Evolutionary conservation across 176 grass and related monocot species (phyloP).

Genomic region (Ananas comosus): DNA sequence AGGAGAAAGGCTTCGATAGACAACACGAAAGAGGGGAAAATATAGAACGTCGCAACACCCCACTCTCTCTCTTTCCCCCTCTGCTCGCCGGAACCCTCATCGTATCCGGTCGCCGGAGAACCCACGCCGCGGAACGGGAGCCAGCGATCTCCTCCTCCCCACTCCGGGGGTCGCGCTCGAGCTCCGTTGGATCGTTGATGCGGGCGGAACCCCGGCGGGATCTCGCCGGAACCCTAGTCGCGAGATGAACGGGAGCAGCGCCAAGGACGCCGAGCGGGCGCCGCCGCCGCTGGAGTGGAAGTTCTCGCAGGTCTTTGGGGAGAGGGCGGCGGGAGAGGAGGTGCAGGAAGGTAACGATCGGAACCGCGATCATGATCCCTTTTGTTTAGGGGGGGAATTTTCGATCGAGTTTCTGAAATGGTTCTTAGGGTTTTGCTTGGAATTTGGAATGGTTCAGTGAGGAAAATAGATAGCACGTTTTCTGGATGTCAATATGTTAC

Average conservation of each 20-base stretch:
- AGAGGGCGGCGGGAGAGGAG: slow-evolving; percentile 71
- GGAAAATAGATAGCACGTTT: background rate
- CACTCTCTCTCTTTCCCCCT: background rate
- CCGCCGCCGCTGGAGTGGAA: slow-evolving; percentile 54
- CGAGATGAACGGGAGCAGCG: slow-evolving; percentile 39
- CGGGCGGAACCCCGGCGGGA: background rate
- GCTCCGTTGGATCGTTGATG: slow-evolving; percentile 5
- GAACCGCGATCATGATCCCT: slow-evolving; percentile 36
- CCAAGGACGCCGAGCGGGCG: slow-evolving; percentile 20
- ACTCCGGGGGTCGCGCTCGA: background rate
- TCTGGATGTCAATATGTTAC: background rate
- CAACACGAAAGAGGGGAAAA: background rate
- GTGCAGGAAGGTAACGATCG: slow-evolving; percentile 66
- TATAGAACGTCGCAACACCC: background rate
- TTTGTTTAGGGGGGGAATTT: slow-evolving; percentile 17
- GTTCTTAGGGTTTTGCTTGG: slow-evolving; percentile 2
- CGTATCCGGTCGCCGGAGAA: background rate
- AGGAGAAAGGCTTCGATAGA: background rate
- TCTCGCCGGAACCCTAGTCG: slow-evolving; percentile 2
- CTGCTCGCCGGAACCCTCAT: background rate
- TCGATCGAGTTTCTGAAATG: background rate
- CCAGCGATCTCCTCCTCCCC: no score
- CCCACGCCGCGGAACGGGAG: no score
- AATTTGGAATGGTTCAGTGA: background rate
- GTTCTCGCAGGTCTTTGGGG: slow-evolving; percentile 91